Percentiles rank a stretch among this genome's conserved stretches.
Conservation (phyloP, 169 alveolate genomes). For the Cryptosporidium parvum region DNA sequence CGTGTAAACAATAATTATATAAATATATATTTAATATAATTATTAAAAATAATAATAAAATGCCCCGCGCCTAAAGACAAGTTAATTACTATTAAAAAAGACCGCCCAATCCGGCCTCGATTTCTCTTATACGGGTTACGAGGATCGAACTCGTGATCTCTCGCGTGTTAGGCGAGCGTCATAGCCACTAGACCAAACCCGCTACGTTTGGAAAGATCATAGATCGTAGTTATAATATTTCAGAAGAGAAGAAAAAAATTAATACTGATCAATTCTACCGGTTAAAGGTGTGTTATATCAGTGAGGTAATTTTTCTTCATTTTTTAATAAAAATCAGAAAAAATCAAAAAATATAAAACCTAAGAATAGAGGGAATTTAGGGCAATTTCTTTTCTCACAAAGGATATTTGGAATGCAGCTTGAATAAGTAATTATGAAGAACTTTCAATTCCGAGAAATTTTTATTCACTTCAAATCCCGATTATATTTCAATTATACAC, state of each 20-base stretch:
- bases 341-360: background rate
- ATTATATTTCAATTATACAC: background rate
- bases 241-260: background rate
- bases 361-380: no score
- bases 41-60: no score
- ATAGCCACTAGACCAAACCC: slow-evolving; percentile 95
- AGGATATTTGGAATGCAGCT: no score
- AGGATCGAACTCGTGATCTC: slow-evolving; percentile 95
- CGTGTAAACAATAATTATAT: no score
- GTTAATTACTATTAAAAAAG: background rate
- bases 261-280: background rate
- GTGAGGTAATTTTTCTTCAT: background rate
- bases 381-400: no score
- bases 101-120: background rate
- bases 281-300: background rate
- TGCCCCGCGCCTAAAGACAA: background rate
- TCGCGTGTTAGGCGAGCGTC: slow-evolving; percentile 94
- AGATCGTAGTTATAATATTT: background rate
- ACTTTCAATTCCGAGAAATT: no score
- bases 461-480: no score
- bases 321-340: background rate
- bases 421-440: no score
- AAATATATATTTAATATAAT: no score
- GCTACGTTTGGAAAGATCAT: slow-evolving; percentile 58
- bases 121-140: slow-evolving; percentile 88